Evolutionary conservation across 305 asterid species (phyloP), one percentile per base, ranked within the genome.

Genomic region (Solanum aculeatissimum): DNA sequence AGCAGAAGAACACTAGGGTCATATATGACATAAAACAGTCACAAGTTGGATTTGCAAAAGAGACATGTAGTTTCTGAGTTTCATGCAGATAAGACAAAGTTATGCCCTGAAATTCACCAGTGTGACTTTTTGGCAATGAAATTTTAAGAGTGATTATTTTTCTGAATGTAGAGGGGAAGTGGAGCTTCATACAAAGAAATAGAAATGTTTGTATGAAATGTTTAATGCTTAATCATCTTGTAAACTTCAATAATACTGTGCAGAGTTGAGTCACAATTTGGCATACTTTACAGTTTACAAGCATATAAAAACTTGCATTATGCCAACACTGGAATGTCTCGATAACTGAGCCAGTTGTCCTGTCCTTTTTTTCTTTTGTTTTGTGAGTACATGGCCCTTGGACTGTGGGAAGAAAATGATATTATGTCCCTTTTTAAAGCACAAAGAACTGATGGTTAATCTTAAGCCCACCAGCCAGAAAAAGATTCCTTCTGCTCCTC

Each of bases 1-100:
- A 95, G 91, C 99, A 95, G 90, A 92, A 92, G 87, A 94, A 95
- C 55, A 90, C 91, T 4, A 91, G 98, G 86, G 97, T 94, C 13
- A 82, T 94, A 43, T 94, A 94, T 83, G 95, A 95, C 88, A 92
- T 93, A 43, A 90, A 92, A 87, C 83, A 84, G 83, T 91, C 89
- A 86, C 90, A 80, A 81, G 57, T 95, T 84, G 98, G 98, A 83
- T 94, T 95, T 91, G 98, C 98, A 4, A 93, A 88, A 90, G 98
- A 95, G 88, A 83, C 86, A 13, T 95, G 98, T 88, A 90, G 85
- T 85, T 77, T 77, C 66, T 77, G 82, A 77, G 82, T 77, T 92
- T 89, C 89, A 86, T 47, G 84, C 90, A 84, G 84, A 80, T 51
- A 2, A 25, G 45, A 75, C 5, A 72, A 47, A 25, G 1, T 25